Evolutionary conservation across 2,329 filamentous ascomycete species (phyloP), one percentile per base, ranked within the genome.

Genomic region (Diaporthe helianthi): DNA sequence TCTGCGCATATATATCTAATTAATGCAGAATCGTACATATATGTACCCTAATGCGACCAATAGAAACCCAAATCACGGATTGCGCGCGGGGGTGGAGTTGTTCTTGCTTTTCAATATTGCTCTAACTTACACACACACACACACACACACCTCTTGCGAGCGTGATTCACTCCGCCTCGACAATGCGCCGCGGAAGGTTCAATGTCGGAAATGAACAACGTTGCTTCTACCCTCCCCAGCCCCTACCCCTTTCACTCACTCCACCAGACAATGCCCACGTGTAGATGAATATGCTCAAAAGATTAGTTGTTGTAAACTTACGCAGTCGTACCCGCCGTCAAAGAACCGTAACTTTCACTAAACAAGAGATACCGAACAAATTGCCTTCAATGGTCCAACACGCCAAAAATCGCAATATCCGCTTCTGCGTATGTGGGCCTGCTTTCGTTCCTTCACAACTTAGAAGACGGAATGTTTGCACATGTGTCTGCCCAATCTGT

Each of bases 221-320:
- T 63, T 63, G 58, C 58, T 12, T 33, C 41, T 63, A 4, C 58
- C 58, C 58, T 24, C 58, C 58, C 44, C n/a, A n/a, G n/a, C n/a
- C n/a, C n/a, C n/a, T n/a, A n/a, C n/a, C n/a, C n/a, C n/a, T n/a
- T n/a, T n/a, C n/a, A n/a, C n/a, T n/a, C n/a, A n/a, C n/a, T 19
- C 26, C 19, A n/a, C 10, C 41, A 17, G 19, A 19, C 13, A 19
- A 12, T 7, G 0, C 17, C 17, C 5, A 38, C 36, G 2, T 15
- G 5, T 13, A 10, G 4, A 19, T 6, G 8, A 22, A 36, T 33
- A 63, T 49, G 44, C 26, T 63, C 29, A 6, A 12, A 24, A 5
- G 6, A 38, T 24, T 22, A n/a, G 13, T 61, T n/a, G 9, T 2
- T 36, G 12, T 13, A 4, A 63, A 33, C 26, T 36, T 22, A 36